Evolutionary conservation across 345 rosid species (phyloP).

Genomic region (Chamaenerion angustifolium): DNA sequence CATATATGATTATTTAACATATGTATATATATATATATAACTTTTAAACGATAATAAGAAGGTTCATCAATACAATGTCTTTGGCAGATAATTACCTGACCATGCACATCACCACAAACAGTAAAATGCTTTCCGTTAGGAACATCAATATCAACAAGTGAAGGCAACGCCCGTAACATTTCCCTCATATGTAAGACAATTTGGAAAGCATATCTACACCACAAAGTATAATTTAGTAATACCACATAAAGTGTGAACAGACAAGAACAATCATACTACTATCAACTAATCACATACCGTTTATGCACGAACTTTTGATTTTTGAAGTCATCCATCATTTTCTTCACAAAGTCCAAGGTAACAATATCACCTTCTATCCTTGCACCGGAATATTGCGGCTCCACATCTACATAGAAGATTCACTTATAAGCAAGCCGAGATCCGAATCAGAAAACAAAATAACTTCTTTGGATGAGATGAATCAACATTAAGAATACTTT

Average conservation of each 20-base stretch:
- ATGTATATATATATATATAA: no score
- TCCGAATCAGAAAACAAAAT: neutral
- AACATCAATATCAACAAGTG: conserved; percentile 70
- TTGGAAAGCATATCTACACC: conserved; percentile 78
- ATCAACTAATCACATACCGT: conserved; percentile 27
- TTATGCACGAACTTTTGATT: conserved; percentile 78
- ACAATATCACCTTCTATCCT: conserved; percentile 80
- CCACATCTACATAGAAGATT: conserved; percentile 47
- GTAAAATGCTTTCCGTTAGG: conserved; percentile 67
- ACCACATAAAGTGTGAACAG: conserved; percentile 4
- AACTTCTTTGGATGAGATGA: no score
- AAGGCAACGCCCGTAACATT: conserved; percentile 58
- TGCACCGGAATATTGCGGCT: conserved; percentile 91
- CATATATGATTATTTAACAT: neutral
- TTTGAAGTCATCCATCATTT: conserved; percentile 92
- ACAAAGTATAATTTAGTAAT: conserved; percentile 6
- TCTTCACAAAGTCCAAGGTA: conserved; percentile 80
- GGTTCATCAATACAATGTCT: conserved; percentile 1
- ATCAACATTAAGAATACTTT: no score
- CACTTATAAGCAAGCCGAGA: neutral
- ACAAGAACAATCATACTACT: no score
- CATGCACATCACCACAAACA: conserved; percentile 98
- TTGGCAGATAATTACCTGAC: conserved; percentile 49
- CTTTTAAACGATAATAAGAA: neutral
- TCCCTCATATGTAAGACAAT: conserved; percentile 77